Base-by-base conservation (phyloP, 2,329 filamentous ascomycete species). In the Lanzia echinophila region DNA sequence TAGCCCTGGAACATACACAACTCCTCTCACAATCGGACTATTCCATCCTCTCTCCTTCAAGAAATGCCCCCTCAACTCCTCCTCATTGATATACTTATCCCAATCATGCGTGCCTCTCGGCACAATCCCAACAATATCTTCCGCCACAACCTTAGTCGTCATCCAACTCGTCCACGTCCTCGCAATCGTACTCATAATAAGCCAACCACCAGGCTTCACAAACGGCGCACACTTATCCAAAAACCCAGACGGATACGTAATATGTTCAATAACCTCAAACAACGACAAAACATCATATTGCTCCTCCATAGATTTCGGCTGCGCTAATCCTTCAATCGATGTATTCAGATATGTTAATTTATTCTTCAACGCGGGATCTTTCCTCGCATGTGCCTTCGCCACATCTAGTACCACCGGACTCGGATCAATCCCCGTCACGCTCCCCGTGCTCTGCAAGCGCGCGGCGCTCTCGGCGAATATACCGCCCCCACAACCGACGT, bases 221-320 rank as follows among this genome's bases (percentile, higher is more conserved):
- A 95, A 89, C 1, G 82, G 79, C 39, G 87, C 75, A 57, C 89
- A 84, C 2, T 77, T 75, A 47, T 83, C 76, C 3, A 96, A 79
- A 61, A 96, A 96, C 3, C 81, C 75, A 0, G 82, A 80, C 0
- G 90, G 90, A 20, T 82, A 75, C 53, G 86, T 83, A 55, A 99
- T 87, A 70, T 99, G 94, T 72, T 99, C 94, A 52, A 99, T 80
- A 4, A 99, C 94, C 71, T 99, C 94, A 70, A 97, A 99, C 6
- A 95, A 70, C 1, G 87, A 87, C 10, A 99, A 83, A 1, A 97
- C 72, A 68, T 97, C 90, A 72, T 83, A 94, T 12, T 77, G 74
- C 3, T 75, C 68, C 13, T 67, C 65, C 5, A 63, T 60, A 1
- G 64, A 65, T 17, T 56, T 58, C 2, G 76, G 77, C 5, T 69